A percentile compares a stretch with the other conserved stretches of the same genome.
Conservation (phyloP, 2,329 filamentous ascomycete species). For the Alternaria sp. region DNA sequence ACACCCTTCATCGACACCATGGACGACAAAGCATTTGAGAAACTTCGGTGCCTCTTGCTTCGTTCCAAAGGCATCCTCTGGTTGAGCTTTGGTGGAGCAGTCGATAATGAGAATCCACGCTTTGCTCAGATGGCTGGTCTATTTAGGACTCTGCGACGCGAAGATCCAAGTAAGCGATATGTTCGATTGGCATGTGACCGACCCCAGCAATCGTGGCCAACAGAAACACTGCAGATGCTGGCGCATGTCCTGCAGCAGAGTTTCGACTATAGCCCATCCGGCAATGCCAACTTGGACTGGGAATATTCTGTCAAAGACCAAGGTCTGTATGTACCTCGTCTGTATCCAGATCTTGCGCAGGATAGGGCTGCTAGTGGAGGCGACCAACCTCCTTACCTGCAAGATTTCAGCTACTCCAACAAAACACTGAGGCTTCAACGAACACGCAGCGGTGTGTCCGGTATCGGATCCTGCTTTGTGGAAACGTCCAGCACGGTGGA, state of each 20-base stretch:
- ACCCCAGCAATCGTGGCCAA: not conserved
- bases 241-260: not conserved
- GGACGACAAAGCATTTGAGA: not conserved
- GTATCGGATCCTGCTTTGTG: not conserved
- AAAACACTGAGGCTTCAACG: not conserved
- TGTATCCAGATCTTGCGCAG: not conserved
- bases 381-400: constrained; percentile 3
- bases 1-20: constrained; percentile 1
- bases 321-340: not conserved
- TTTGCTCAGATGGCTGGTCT: constrained; percentile 1
- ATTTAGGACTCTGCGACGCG: constrained; percentile 3
- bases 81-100: constrained; percentile 6
- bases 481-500: not conserved
- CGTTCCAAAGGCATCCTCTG: not conserved
- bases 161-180: constrained; percentile 4
- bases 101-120: not conserved
- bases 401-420: not conserved
- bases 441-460: not conserved
- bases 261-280: constrained; percentile 1
- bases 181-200: constrained; percentile 1
- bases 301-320: not conserved
- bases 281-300: not conserved
- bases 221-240: not conserved
- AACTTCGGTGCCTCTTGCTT: not conserved
- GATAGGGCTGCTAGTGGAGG: not conserved